Percentiles rank a stretch among this genome's conserved stretches.
Evolutionary conservation across 257 asterid species (phyloP).

Genomic region (Leonotis leonurus): DNA sequence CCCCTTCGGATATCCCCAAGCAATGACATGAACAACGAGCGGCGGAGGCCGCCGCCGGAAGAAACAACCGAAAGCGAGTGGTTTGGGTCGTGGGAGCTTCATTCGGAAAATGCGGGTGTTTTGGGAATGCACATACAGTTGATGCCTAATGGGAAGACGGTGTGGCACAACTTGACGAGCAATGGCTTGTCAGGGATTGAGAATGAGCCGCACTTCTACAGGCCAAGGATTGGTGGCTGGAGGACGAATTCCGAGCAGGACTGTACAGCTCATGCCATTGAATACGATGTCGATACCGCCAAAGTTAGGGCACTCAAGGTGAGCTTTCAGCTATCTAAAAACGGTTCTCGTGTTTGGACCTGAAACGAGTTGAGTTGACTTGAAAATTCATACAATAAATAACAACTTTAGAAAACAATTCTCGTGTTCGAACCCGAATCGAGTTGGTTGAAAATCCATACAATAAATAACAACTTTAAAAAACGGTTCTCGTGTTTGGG

Average conservation of each 20-base stretch:
- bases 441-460: too few species aligned
- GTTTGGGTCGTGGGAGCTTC: slow-evolving; percentile 46
- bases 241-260: slow-evolving; percentile 27
- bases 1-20: not conserved
- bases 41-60: too few species aligned
- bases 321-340: too few species aligned
- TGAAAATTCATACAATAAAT: too few species aligned
- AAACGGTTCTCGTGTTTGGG: too few species aligned
- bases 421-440: too few species aligned
- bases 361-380: too few species aligned
- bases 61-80: not conserved
- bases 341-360: too few species aligned
- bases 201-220: slow-evolving; percentile 35
- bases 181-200: slow-evolving; percentile 58
- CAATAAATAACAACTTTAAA: too few species aligned
- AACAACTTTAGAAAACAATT: too few species aligned
- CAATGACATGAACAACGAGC: too few species aligned
- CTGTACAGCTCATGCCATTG: slow-evolving; percentile 73
- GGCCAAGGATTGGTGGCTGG: slow-evolving; percentile 27
- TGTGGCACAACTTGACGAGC: slow-evolving; percentile 70
- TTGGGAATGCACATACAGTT: slow-evolving; percentile 81
- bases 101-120: slow-evolving; percentile 52
- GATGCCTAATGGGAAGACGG: slow-evolving; percentile 62
- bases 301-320: slow-evolving; percentile 57
- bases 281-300: slow-evolving; percentile 53